Evolutionary conservation across 345 rosid species (phyloP).

Genomic region (Gossypium rotundifolium): DNA sequence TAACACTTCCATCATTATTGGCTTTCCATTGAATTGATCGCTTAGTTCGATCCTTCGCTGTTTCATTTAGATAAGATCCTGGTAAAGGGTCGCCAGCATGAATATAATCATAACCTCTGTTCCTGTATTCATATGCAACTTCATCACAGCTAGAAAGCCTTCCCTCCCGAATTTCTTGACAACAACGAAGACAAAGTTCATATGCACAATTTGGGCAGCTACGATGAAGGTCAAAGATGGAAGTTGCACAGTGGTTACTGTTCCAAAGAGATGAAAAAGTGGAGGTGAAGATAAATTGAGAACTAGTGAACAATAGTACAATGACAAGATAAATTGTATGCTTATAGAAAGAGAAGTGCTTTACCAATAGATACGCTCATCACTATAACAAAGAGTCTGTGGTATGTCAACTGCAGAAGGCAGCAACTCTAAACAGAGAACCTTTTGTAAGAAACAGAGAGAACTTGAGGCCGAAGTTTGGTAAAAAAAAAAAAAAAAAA

Average conservation of each 20-base stretch:
- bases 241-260: slow-evolving; percentile 87
- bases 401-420: slow-evolving; percentile 32
- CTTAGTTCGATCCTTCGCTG: slow-evolving; percentile 20
- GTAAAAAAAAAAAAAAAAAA: background rate
- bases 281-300: slow-evolving; percentile 6
- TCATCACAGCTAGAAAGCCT: slow-evolving; percentile 36
- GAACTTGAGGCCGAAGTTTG: background rate
- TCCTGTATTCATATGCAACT: slow-evolving; percentile 30
- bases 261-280: slow-evolving; percentile 16
- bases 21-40: slow-evolving; percentile 37
- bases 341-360: slow-evolving; percentile 1
- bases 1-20: slow-evolving; percentile 47
- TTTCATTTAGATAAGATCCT: slow-evolving; percentile 12
- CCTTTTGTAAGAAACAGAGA: slow-evolving; percentile 10
- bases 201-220: slow-evolving; percentile 67
- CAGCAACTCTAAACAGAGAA: slow-evolving; percentile 22
- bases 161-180: slow-evolving; percentile 64
- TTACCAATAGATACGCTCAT: slow-evolving; percentile 86
- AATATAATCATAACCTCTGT: slow-evolving; percentile 59
- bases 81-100: slow-evolving; percentile 55
- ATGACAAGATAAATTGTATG: background rate
- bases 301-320: slow-evolving; percentile 5
- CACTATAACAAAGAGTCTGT: slow-evolving; percentile 32
- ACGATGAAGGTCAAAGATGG: slow-evolving; percentile 77
- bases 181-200: slow-evolving; percentile 80